Conservation (phyloP, 192 early-diverging fungal genomes). For the Backusella circina region DNA sequence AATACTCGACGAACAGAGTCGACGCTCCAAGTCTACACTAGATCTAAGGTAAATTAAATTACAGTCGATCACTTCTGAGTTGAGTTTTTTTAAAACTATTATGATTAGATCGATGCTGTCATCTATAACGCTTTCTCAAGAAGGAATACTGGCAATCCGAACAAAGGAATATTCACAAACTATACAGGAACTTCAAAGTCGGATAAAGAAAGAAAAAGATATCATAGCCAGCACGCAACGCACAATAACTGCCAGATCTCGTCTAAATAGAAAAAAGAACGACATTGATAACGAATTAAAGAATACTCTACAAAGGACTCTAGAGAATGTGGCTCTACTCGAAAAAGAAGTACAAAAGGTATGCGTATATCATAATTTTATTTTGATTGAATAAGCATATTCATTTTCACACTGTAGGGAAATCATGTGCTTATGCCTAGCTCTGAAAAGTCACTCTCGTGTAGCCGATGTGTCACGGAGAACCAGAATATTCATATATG, state of each 20-base stretch:
- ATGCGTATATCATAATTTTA: not conserved
- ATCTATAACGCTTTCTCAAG: not conserved
- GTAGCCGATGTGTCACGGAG: not conserved
- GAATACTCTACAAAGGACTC: not conserved
- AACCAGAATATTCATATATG: not conserved
- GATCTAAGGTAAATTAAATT: not conserved
- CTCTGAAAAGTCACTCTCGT: not conserved
- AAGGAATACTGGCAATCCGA: not conserved
- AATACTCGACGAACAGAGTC: not conserved
- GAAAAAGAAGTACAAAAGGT: not conserved
- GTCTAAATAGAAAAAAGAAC: not conserved
- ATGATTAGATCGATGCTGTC: not conserved
- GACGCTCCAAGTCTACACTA: not conserved
- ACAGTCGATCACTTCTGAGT: too few species aligned
- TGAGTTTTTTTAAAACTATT: too few species aligned
- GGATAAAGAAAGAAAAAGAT: not conserved
- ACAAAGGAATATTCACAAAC: not conserved
- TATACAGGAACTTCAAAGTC: not conserved
- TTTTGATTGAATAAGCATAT: not conserved
- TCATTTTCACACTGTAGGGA: not conserved
- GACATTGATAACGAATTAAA: not conserved
- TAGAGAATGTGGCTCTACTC: not conserved
- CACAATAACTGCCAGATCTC: not conserved
- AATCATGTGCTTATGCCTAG: not conserved
- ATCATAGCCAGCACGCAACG: not conserved